These are phyloP conservation scores for Papiliotrema laurentii DNA, from an alignment of 1,284 basidiomycete genomes.

Conservation along the genomic window DNA sequence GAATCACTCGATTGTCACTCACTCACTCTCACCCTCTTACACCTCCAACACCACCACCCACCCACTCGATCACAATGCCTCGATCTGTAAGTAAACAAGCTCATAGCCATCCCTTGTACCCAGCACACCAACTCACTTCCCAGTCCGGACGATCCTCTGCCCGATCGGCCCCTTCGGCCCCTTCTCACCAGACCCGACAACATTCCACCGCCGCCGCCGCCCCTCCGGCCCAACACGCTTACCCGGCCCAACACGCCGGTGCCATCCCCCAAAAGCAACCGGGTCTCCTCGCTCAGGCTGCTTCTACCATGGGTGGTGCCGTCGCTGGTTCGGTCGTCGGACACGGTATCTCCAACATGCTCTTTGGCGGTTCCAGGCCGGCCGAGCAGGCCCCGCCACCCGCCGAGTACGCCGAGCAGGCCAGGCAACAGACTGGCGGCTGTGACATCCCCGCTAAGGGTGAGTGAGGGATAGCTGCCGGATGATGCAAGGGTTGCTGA, in stretches of 20 bases:
- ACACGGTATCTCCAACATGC: conserved; percentile 55
- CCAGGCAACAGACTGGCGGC: conserved; percentile 32
- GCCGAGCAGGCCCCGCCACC: conserved; percentile 39
- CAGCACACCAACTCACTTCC: conserved; percentile 3
- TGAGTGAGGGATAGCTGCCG: conserved; percentile 24
- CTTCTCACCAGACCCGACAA: conserved; percentile 25
- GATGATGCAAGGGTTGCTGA: conserved; percentile 5
- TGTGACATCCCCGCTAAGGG: conserved; percentile 56
- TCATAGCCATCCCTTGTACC: neutral
- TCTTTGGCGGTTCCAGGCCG: conserved; percentile 51
- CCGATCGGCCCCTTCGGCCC: conserved; percentile 34
- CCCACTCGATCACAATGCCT: conserved; percentile 23
- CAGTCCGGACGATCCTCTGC: conserved; percentile 36
- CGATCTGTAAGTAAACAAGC: conserved; percentile 24
- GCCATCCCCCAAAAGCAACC: conserved; percentile 29
- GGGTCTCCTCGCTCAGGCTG: conserved; percentile 49
- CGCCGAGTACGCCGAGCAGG: conserved; percentile 40
- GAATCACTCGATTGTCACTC: neutral
- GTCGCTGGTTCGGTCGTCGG: conserved; percentile 53
- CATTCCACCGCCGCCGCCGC: conserved; percentile 36
- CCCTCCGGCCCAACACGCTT: conserved; percentile 10
- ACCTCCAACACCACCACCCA: neutral
- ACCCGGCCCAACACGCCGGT: conserved; percentile 16
- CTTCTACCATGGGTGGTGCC: conserved; percentile 55
- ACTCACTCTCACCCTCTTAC: neutral